A percentile compares a stretch with the other conserved stretches of the same genome.
phyloP scores from a whole-genome alignment of 805 yeast genomes.

The Wickerhamiella kurtzmanii region DNA sequence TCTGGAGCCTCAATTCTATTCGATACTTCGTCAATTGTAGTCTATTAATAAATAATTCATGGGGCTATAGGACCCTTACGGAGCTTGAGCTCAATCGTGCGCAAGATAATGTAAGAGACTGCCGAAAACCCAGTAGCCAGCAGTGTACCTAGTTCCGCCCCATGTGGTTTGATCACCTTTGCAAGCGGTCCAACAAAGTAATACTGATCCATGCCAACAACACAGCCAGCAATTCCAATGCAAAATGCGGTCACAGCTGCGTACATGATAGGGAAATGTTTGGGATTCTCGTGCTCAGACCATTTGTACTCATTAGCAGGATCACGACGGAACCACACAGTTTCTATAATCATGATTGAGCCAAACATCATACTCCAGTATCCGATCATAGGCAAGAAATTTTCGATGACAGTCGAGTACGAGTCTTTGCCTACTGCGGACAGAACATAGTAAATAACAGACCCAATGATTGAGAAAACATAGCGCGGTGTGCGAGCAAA shows the following conservation, averaged over 20 bases:
- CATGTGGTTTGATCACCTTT: slow-evolving; percentile 43
- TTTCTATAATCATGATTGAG: slow-evolving; percentile 58
- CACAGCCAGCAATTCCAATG: slow-evolving; percentile 69
- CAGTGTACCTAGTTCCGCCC: slow-evolving; percentile 79
- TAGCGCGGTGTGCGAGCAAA: slow-evolving; percentile 63
- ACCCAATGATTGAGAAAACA: slow-evolving; percentile 53
- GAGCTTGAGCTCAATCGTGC: slow-evolving; percentile 50
- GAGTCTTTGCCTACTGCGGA: slow-evolving; percentile 65
- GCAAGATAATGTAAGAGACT: slow-evolving; percentile 44
- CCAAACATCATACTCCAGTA: slow-evolving; percentile 81
- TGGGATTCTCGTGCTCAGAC: slow-evolving; percentile 55
- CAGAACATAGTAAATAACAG: slow-evolving; percentile 51
- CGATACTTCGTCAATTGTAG: background rate
- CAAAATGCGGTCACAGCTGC: slow-evolving; percentile 58
- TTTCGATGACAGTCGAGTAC: slow-evolving; percentile 58
- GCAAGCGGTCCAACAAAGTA: slow-evolving; percentile 76
- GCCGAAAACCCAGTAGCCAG: slow-evolving; percentile 59
- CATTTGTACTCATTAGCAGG: slow-evolving; percentile 48
- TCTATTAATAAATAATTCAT: background rate
- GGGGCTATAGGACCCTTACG: slow-evolving; percentile 21
- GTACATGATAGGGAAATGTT: slow-evolving; percentile 48
- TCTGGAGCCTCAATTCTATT: background rate
- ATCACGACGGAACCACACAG: slow-evolving; percentile 49
- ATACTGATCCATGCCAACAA: slow-evolving; percentile 76
- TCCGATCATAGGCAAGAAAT: slow-evolving; percentile 82